A percentile compares a stretch with the other conserved stretches of the same genome.
These are phyloP conservation scores for Cyclotella atomus DNA, from an alignment of 108 stramenopile species.

Conservation along the genomic window DNA sequence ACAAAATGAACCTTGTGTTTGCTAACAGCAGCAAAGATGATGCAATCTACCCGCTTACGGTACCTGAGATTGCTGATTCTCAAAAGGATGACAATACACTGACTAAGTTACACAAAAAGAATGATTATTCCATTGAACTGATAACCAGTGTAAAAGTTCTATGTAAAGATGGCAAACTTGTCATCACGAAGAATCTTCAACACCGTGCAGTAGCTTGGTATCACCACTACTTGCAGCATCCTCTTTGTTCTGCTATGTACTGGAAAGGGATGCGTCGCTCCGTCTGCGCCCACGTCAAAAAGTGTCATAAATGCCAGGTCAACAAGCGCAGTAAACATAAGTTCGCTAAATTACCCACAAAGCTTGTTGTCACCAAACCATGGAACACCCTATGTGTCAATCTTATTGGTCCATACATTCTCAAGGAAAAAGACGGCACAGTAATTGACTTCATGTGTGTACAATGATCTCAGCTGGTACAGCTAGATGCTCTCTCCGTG, in stretches of 20 bases:
- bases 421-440: constrained; percentile 23
- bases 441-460: constrained; percentile 23
- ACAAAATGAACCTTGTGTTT: constrained; percentile 1
- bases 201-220: constrained; percentile 21
- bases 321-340: constrained; percentile 17
- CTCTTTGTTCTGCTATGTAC: constrained; percentile 16
- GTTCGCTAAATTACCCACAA: constrained; percentile 39
- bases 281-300: constrained; percentile 13
- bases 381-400: constrained; percentile 45
- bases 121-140: neutral
- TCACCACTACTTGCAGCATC: constrained; percentile 39
- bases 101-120: neutral
- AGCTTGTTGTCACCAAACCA: constrained; percentile 23
- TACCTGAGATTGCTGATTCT: constrained; percentile 11
- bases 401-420: constrained; percentile 42
- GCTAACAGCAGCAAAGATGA: constrained; percentile 11
- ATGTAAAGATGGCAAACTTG: constrained; percentile 18
- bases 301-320: constrained; percentile 26
- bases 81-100: neutral
- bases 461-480: constrained; percentile 33
- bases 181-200: constrained; percentile 21
- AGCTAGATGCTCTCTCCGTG: constrained; percentile 7
- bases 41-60: constrained; percentile 17
- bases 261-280: constrained; percentile 32
- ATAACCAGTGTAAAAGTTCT: neutral